Conservation (phyloP, 1,284 basidiomycete genomes). For the Ceratobasidium sp. region DNA sequence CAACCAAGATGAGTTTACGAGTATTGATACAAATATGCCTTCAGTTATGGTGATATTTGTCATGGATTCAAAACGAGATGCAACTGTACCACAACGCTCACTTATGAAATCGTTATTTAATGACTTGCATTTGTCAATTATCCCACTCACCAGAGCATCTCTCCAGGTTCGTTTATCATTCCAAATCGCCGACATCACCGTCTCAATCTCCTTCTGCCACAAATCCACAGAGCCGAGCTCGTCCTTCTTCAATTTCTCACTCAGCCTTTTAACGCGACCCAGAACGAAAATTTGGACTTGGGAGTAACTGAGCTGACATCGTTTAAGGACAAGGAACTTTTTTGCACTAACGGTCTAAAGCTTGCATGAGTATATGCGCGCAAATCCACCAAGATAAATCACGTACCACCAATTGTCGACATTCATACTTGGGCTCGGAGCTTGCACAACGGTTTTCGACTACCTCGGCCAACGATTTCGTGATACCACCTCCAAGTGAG, state of each 20-base stretch:
- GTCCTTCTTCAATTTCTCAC: slow-evolving; percentile 7
- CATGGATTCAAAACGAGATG: too few relatives aligned
- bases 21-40: too few relatives aligned
- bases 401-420: not conserved
- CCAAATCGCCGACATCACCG: not conserved
- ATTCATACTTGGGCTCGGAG: not conserved
- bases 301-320: not conserved
- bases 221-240: not conserved
- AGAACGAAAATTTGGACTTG: not conserved
- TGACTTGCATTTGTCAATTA: not conserved
- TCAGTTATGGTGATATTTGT: too few relatives aligned
- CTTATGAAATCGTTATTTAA: not conserved
- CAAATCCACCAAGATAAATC: too few relatives aligned
- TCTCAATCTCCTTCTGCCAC: not conserved
- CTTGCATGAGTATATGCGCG: too few relatives aligned
- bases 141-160: not conserved
- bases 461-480: not conserved
- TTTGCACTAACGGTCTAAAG: not conserved
- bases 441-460: too few relatives aligned
- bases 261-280: not conserved
- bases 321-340: not conserved
- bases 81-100: too few relatives aligned
- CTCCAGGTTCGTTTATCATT: not conserved
- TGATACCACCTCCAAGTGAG: not conserved
- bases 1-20: too few relatives aligned